Evolutionary conservation across 495 filamentous ascomycete species (phyloP).

Genomic region (Bombardia bombarda): DNA sequence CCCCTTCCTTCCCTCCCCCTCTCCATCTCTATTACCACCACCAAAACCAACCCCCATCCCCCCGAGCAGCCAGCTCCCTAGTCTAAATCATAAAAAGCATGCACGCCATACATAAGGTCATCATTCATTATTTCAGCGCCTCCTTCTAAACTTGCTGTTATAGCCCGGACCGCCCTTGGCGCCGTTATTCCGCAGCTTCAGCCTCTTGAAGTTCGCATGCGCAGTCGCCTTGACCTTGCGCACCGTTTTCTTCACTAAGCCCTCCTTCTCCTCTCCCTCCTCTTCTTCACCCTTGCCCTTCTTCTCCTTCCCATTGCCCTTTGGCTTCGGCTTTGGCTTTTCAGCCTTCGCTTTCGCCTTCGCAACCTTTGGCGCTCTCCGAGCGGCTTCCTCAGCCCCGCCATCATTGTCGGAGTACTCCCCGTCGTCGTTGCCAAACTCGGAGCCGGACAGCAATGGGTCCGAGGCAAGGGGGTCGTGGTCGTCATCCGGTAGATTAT

Average conservation of each 20-base stretch:
- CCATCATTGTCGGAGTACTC: not conserved
- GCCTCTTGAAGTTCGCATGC: constrained; percentile 71
- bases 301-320: constrained; percentile 27
- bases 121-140: not conserved
- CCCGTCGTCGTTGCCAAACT: constrained; percentile 20
- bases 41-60: too few species aligned
- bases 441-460: constrained; percentile 10
- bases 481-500: constrained; percentile 8
- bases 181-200: constrained; percentile 66
- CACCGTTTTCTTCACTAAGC: constrained; percentile 46
- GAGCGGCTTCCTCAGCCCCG: not conserved
- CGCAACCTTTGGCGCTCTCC: constrained; percentile 21
- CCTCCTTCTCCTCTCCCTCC: constrained; percentile 34
- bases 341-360: constrained; percentile 29
- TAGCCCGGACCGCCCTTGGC: constrained; percentile 43
- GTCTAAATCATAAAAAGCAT: too few species aligned
- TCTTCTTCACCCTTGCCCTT: constrained; percentile 21
- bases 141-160: constrained; percentile 35
- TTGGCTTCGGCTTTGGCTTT: constrained; percentile 2
- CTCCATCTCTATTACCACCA: too few species aligned
- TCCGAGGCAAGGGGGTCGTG: too few species aligned
- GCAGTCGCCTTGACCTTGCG: constrained; percentile 67
- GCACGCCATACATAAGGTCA: not conserved
- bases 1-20: too few species aligned
- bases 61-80: too few species aligned